These are phyloP conservation scores for Eleusine indica DNA, from an alignment of 176 grass and related monocot species.

Conservation along the genomic window DNA sequence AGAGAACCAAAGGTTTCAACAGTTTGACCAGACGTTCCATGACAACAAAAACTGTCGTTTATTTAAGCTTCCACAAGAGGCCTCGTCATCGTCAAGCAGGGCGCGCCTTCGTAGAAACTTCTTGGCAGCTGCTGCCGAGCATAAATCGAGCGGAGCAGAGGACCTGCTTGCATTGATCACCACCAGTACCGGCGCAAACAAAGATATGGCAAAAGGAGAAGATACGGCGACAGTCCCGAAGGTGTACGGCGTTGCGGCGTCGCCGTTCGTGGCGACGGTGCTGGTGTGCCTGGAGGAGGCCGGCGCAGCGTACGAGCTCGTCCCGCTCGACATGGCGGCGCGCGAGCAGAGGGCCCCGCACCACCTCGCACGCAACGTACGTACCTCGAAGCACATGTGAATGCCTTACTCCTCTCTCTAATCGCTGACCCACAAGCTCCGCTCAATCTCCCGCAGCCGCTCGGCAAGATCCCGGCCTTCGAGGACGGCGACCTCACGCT, in stretches of 20 bases:
- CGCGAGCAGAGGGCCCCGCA: slow-evolving; percentile 19
- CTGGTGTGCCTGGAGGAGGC: slow-evolving; percentile 35
- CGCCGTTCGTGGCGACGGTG: slow-evolving; percentile 38
- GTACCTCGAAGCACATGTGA: no score
- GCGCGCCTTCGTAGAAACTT: no score
- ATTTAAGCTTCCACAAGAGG: no score
- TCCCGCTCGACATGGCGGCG: slow-evolving; percentile 36
- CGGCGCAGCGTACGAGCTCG: slow-evolving; percentile 34
- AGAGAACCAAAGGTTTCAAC: not conserved
- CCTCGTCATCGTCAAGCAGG: no score
- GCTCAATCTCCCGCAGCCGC: slow-evolving; percentile 11
- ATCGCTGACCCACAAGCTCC: no score
- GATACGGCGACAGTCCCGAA: not conserved
- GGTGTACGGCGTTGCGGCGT: slow-evolving; percentile 27
- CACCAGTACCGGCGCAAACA: not conserved
- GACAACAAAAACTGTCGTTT: no score
- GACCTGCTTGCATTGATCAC: no score
- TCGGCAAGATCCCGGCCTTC: slow-evolving; percentile 32
- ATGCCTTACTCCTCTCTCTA: no score
- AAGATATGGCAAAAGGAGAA: no score
- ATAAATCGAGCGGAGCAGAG: no score
- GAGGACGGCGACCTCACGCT: slow-evolving; percentile 21
- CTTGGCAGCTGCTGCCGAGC: no score
- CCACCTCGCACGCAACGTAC: slow-evolving; percentile 32
- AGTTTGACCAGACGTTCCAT: not conserved